Evolutionary conservation across 2,329 filamentous ascomycete species (phyloP).

Genomic region (Drechslerella dactyloides): DNA sequence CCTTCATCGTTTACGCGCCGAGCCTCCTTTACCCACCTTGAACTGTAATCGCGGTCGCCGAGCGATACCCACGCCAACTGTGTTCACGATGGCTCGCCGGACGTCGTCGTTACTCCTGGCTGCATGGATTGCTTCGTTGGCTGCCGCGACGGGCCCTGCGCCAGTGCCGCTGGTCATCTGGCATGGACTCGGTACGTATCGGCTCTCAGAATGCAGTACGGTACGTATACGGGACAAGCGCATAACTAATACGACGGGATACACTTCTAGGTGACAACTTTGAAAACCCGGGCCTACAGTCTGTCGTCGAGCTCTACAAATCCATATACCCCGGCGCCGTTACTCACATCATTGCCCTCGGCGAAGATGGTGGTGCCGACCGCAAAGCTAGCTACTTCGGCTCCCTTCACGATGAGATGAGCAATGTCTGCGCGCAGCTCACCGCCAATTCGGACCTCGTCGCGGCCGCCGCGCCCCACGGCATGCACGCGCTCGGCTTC

Average conservation of each 20-base stretch:
- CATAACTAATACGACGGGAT: constrained; percentile 14
- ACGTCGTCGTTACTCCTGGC: constrained; percentile 30
- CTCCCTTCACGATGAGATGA: constrained; percentile 81
- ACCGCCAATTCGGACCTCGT: constrained; percentile 30
- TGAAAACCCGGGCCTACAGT: constrained; percentile 74
- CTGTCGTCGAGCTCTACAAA: constrained; percentile 74
- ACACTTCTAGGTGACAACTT: constrained; percentile 70
- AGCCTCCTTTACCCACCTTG: constrained; percentile 7
- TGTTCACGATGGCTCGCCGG: constrained; percentile 21
- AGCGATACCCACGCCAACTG: not conserved
- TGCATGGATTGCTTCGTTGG: constrained; percentile 19
- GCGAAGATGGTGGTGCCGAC: constrained; percentile 70
- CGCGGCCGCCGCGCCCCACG: constrained; percentile 17
- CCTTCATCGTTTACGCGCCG: constrained; percentile 11
- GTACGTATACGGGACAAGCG: constrained; percentile 5
- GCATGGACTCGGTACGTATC: constrained; percentile 72
- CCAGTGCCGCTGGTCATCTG: constrained; percentile 90
- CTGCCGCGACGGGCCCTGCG: constrained; percentile 53
- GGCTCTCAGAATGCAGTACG: constrained; percentile 52
- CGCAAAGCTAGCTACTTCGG: constrained; percentile 86
- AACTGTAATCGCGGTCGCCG: constrained; percentile 8
- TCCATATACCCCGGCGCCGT: constrained; percentile 76
- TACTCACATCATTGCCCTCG: constrained; percentile 78
- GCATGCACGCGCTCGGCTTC: constrained; percentile 72
- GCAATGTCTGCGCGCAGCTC: constrained; percentile 56